These are phyloP conservation scores for Heritiera littoralis DNA, from an alignment of 345 rosid species.

Conservation along the genomic window DNA sequence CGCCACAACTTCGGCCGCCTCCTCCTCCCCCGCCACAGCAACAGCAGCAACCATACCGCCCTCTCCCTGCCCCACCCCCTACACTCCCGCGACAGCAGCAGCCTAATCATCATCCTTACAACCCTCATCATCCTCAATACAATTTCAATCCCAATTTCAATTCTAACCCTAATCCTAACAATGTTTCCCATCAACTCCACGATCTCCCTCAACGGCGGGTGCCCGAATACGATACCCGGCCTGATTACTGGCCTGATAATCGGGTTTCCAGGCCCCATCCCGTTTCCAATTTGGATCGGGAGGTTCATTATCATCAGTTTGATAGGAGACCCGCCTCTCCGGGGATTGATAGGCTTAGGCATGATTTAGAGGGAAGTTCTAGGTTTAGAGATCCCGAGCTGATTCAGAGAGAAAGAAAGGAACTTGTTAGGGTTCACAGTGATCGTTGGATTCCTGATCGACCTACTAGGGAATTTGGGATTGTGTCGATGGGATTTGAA, in stretches of 20 bases:
- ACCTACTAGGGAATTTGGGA: conserved; percentile 40
- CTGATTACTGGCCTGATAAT: conserved; percentile 30
- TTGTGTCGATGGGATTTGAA: conserved; percentile 27
- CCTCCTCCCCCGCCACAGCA: conserved; percentile 25
- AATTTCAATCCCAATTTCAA: conserved; percentile 30
- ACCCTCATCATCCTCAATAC: conserved; percentile 39
- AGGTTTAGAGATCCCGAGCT: conserved; percentile 48
- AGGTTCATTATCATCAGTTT: conserved; percentile 31
- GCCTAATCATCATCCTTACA: conserved; percentile 31
- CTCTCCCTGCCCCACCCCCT: conserved; percentile 26
- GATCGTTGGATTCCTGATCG: conserved; percentile 44
- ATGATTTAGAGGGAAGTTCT: conserved; percentile 41
- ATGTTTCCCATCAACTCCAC: conserved; percentile 28
- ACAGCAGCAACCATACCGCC: conserved; percentile 23
- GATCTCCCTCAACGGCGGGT: conserved; percentile 26
- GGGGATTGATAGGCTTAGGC: conserved; percentile 36
- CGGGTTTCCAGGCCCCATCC: conserved; percentile 29
- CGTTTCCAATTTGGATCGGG: conserved; percentile 24
- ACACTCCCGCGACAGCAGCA: conserved; percentile 28
- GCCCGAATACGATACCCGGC: conserved; percentile 22
- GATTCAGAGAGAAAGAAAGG: conserved; percentile 35
- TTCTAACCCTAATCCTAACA: conserved; percentile 28
- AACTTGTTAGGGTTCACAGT: conserved; percentile 28
- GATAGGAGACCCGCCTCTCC: conserved; percentile 41
- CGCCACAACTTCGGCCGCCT: conserved; percentile 20